These are phyloP conservation scores for Cyphellophora europaea DNA, from an alignment of 2,329 filamentous ascomycete species.

Conservation along the genomic window DNA sequence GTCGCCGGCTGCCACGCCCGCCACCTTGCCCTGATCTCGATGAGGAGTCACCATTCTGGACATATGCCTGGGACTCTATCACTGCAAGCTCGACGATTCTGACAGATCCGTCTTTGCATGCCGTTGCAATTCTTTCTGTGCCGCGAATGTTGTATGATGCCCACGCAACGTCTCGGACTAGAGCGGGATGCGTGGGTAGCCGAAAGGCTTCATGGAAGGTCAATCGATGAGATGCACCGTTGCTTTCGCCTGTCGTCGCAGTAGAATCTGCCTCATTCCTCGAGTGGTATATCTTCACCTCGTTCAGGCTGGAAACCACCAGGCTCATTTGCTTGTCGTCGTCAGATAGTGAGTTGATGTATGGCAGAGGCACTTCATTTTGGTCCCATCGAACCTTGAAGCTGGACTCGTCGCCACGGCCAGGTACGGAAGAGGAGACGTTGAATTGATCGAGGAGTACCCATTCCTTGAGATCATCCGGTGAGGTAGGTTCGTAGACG, in stretches of 20 bases:
- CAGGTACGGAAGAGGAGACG: conserved; percentile 53
- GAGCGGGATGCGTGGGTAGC: conserved; percentile 60
- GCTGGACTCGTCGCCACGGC: conserved; percentile 73
- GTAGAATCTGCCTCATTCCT: conserved; percentile 37
- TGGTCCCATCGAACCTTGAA: conserved; percentile 85
- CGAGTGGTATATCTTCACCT: conserved; percentile 75
- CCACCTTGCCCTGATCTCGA: no score
- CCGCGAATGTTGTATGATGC: conserved; percentile 83
- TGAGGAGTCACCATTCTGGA: neutral
- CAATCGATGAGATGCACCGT: conserved; percentile 48
- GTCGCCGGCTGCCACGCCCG: neutral
- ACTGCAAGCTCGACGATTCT: conserved; percentile 69
- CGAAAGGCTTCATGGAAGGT: conserved; percentile 73
- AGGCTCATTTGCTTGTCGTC: conserved; percentile 69
- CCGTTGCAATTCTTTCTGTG: conserved; percentile 83
- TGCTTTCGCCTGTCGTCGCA: conserved; percentile 23
- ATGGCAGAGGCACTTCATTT: conserved; percentile 63
- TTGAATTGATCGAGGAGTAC: conserved; percentile 65
- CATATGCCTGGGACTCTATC: neutral
- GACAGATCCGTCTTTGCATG: conserved; percentile 83
- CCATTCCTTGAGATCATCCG: conserved; percentile 72
- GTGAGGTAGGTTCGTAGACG: conserved; percentile 76
- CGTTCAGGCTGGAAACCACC: conserved; percentile 77
- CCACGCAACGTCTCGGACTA: conserved; percentile 63
- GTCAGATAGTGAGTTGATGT: conserved; percentile 67